These are phyloP conservation scores for Paracorniculantispora psalliotae DNA, from an alignment of 2,329 filamentous ascomycete genomes.

Conservation along the genomic window DNA sequence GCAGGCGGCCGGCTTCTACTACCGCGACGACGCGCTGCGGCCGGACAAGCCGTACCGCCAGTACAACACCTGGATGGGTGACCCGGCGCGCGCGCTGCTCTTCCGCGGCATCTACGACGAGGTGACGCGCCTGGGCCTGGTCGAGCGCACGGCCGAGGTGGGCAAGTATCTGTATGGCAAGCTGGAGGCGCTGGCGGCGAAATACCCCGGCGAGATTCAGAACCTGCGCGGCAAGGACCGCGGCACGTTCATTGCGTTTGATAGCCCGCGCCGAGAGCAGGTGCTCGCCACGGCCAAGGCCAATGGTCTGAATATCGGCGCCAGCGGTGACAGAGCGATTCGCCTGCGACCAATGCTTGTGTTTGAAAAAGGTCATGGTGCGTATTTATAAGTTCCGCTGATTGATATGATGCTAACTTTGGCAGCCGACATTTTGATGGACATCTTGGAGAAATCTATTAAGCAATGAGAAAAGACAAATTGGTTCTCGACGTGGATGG, in stretches of 20 bases:
- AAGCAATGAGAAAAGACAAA: not conserved
- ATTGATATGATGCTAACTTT: not conserved
- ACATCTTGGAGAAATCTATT: constrained; percentile 8
- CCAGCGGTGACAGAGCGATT: constrained; percentile 13
- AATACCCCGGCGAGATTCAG: constrained; percentile 71
- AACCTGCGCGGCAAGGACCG: constrained; percentile 83
- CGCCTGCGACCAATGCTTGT: constrained; percentile 14
- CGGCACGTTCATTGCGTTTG: constrained; percentile 91
- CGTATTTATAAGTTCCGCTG: not conserved
- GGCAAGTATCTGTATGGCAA: constrained; percentile 73
- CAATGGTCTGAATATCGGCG: constrained; percentile 11
- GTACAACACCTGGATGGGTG: constrained; percentile 98
- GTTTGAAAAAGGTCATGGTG: constrained; percentile 14
- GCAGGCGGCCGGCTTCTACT: constrained; percentile 91
- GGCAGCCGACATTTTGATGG: constrained; percentile 15
- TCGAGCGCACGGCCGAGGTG: constrained; percentile 69
- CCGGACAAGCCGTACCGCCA: constrained; percentile 93
- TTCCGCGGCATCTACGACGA: constrained; percentile 84
- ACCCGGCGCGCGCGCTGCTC: constrained; percentile 76
- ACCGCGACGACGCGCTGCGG: constrained; percentile 69
- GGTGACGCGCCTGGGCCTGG: constrained; percentile 68
- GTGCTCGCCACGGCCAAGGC: constrained; percentile 55
- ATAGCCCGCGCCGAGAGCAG: constrained; percentile 73
- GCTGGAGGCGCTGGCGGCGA: constrained; percentile 60
- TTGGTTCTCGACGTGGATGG: not conserved